Conservation (phyloP, 352 stramenopile genomes). For the Aphanomyces stellatus region DNA sequence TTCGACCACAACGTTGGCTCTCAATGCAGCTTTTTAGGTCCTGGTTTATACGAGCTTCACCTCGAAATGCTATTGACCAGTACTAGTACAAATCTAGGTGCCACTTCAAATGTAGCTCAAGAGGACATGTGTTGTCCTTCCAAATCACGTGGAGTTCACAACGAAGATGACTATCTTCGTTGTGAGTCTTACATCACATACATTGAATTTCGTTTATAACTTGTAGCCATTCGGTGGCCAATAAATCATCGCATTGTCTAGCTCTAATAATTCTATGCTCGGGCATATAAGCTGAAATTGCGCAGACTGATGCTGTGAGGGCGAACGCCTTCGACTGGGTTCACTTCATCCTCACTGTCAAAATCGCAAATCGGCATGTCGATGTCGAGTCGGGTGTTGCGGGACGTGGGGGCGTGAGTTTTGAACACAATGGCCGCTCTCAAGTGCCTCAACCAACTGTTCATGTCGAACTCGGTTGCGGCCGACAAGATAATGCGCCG, state of each 20-base stretch:
- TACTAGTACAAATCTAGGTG: no score
- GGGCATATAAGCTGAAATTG: not conserved
- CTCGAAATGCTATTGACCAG: no score
- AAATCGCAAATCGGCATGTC: not conserved
- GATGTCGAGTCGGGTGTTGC: not conserved
- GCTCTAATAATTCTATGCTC: not conserved
- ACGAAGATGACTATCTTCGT: no score
- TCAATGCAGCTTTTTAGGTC: no score
- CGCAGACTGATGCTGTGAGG: not conserved
- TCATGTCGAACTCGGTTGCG: slow-evolving; percentile 18
- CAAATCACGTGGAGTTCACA: no score
- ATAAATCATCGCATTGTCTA: not conserved
- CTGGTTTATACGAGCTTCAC: no score
- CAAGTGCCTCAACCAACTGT: slow-evolving; percentile 11
- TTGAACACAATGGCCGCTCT: not conserved
- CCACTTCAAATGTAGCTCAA: no score
- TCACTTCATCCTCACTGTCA: not conserved
- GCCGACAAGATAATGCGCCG: slow-evolving; percentile 15
- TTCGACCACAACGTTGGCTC: no score
- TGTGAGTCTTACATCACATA: no score
- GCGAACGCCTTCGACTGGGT: not conserved
- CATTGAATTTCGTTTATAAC: no score
- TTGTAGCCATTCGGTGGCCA: no score
- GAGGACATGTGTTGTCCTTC: no score
- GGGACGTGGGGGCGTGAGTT: not conserved